A percentile compares a stretch with the other conserved stretches of the same genome.
phyloP scores from a whole-genome alignment of 495 filamentous ascomycete genomes.

The Lindgomyces ingoldianus region DNA sequence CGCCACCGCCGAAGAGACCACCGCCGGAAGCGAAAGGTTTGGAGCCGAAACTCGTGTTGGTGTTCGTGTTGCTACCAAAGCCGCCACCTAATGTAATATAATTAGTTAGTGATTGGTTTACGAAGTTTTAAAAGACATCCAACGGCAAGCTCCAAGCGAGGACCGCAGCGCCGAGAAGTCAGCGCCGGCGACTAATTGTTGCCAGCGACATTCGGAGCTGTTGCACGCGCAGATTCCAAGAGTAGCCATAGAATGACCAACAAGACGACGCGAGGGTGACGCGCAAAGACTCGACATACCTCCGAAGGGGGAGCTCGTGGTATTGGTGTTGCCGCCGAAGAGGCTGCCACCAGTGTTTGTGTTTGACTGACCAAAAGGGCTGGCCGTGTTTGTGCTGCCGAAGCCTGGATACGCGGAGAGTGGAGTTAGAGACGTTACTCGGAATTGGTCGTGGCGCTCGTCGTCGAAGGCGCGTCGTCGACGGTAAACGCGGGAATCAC shows the following conservation, averaged over 20 bases:
- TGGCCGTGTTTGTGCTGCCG: conserved; percentile 51
- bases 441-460: conserved; percentile 25
- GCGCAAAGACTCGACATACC: conserved; percentile 49
- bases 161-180: background rate
- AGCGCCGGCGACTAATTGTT: background rate
- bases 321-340: conserved; percentile 55
- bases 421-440: conserved; percentile 36
- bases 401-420: conserved; percentile 57
- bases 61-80: conserved; percentile 36
- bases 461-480: conserved; percentile 16
- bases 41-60: conserved; percentile 36
- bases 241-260: background rate
- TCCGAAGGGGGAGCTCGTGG: conserved; percentile 46
- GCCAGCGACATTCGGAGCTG: background rate
- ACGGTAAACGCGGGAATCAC: conserved; percentile 15
- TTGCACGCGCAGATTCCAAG: conserved; percentile 6
- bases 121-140: background rate
- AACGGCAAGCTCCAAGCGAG: background rate
- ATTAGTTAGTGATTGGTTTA: background rate
- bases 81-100: conserved; percentile 5
- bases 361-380: conserved; percentile 37
- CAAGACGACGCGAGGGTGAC: conserved; percentile 22
- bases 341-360: conserved; percentile 51
- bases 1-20: conserved; percentile 48
- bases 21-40: conserved; percentile 25